These are phyloP conservation scores for Phytophthora citricola DNA, from an alignment of 352 stramenopile genomes.

Conservation along the genomic window DNA sequence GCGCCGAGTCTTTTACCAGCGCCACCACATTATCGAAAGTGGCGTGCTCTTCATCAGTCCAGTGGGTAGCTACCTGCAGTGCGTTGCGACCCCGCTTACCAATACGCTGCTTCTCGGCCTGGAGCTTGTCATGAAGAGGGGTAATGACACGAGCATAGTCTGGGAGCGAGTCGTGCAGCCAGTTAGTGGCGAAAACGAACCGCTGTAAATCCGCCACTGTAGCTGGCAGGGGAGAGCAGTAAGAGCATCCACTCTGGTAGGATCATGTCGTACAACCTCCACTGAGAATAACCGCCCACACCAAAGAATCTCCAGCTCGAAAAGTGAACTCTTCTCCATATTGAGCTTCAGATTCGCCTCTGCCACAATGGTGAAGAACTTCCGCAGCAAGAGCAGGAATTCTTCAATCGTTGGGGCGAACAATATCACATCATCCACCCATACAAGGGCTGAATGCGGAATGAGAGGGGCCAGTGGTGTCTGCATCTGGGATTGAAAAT, in stretches of 20 bases:
- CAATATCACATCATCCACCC: slow-evolving; percentile 34
- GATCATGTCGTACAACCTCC: slow-evolving; percentile 18
- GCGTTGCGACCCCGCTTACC: neutral
- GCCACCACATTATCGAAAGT: neutral
- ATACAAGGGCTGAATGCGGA: slow-evolving; percentile 21
- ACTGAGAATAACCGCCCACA: slow-evolving; percentile 24
- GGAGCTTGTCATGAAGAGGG: neutral
- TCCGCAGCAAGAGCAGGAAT: slow-evolving; percentile 6
- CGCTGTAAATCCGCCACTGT: neutral
- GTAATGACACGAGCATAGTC: neutral
- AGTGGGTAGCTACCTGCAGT: neutral
- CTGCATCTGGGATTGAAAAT: too few species aligned
- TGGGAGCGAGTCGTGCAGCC: neutral
- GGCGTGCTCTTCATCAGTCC: neutral
- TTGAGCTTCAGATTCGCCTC: slow-evolving; percentile 25
- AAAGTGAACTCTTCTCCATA: slow-evolving; percentile 23
- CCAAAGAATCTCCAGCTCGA: slow-evolving; percentile 20
- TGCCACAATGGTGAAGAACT: slow-evolving; percentile 22
- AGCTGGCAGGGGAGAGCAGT: neutral
- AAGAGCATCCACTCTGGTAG: slow-evolving; percentile 1
- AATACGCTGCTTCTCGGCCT: neutral
- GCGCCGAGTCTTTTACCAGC: neutral
- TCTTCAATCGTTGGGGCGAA: slow-evolving; percentile 3
- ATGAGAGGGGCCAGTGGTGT: slow-evolving; percentile 12
- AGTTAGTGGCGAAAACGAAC: slow-evolving; percentile 1